Conservation (phyloP, 108 stramenopile genomes). For the Stephanodiscus minutulus region DNA sequence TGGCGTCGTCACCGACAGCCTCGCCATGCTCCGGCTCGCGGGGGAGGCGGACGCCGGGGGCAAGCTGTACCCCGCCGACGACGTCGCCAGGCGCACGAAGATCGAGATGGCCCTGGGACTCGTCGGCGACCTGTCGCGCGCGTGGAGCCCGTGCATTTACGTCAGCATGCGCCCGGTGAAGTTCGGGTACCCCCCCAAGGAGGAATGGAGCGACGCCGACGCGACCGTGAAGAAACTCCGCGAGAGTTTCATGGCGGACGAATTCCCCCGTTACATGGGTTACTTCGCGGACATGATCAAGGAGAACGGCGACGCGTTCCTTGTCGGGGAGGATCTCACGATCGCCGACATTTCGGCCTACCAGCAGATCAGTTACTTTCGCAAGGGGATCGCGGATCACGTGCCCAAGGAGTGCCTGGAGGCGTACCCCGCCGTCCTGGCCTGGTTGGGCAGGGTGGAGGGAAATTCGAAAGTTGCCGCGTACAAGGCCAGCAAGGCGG, state of each 20-base stretch:
- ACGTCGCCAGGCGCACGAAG: constrained; percentile 31
- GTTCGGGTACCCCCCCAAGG: constrained; percentile 61
- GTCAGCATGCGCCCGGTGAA: constrained; percentile 57
- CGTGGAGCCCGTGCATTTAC: constrained; percentile 51
- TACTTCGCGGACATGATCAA: constrained; percentile 47
- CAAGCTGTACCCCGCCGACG: constrained; percentile 58
- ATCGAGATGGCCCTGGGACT: constrained; percentile 68
- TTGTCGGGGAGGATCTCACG: constrained; percentile 48
- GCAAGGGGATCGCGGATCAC: constrained; percentile 64
- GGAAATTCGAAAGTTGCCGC: constrained; percentile 44
- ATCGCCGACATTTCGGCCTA: constrained; percentile 74
- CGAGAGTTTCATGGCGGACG: constrained; percentile 46
- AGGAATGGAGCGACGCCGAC: constrained; percentile 54
- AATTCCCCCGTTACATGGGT: constrained; percentile 55
- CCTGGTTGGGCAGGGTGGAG: constrained; percentile 40
- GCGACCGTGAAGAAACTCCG: constrained; percentile 54
- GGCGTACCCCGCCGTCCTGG: constrained; percentile 42
- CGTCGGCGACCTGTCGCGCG: constrained; percentile 57
- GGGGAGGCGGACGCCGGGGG: constrained; percentile 41
- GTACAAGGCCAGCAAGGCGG: constrained; percentile 39
- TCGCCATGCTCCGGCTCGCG: constrained; percentile 64
- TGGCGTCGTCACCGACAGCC: constrained; percentile 50
- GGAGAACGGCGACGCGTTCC: constrained; percentile 43
- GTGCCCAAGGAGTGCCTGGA: constrained; percentile 62
- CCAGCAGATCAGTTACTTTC: constrained; percentile 42